Evolutionary conservation across 768 basidiomycete genomes (phyloP), one percentile per base, ranked within the genome.

Genomic region (Suillus placidus): DNA sequence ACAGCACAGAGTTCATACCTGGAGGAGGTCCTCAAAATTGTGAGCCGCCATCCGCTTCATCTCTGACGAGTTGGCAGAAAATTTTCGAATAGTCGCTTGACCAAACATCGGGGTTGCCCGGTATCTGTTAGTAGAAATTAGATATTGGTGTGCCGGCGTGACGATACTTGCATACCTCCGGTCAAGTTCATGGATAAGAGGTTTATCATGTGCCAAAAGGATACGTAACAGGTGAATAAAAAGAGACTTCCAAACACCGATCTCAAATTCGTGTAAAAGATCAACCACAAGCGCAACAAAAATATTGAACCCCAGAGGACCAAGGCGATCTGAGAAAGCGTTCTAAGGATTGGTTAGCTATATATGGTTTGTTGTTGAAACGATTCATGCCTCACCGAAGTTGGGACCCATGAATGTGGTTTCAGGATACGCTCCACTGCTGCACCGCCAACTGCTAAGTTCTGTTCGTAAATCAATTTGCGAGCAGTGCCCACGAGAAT

Each of bases 11-110:
- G 6, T 12, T n/a, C 20, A 16, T 32, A 42, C 62, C 69, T 80
- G 80, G 0, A 80, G 64, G 7, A 80, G 67, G 58, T 80, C 80
- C 51, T 80, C 76, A 64, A 71, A 80, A 70, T 72, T 71, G 69
- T 71, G 70, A 2, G 78, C 79, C 14, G 78, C 79, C 14, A 80
- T 63, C 62, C 74, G 72, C 54, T 76, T 76, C 69, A 81, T 67
- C 34, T 72, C 76, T 4, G 78, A 74, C 0, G 70, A 72, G 69
- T 81, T 77, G 34, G 69, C 60, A 3, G 45, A n/a, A 52, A 80
- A 80, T 30, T 62, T 66, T 0, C 71, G 68, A 13, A 81, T 80
- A 1, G 75, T 76, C 5, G 62, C 61, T 0, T 64, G 60, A 0
- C 79, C 79, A 70, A 81, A 80, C 0, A 74, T 64, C 16, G 78